Evolutionary conservation across 495 filamentous ascomycete species (phyloP), one percentile per base, ranked within the genome.

Genomic region (Penicillium parvum): DNA sequence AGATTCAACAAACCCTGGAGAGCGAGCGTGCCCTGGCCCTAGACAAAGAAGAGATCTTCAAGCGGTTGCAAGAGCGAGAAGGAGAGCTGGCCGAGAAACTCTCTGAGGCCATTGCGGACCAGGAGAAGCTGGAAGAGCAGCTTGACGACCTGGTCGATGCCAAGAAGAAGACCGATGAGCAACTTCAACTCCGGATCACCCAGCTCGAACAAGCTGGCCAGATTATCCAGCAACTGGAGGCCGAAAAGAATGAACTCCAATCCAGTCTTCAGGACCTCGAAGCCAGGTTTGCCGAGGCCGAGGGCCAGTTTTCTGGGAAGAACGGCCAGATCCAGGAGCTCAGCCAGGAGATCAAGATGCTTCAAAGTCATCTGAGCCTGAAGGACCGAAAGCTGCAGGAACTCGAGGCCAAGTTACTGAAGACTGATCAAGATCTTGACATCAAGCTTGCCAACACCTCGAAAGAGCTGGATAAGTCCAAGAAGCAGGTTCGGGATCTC

Each of bases 21-120:
- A 95, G 90, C 46, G 94, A 99, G 65, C 81, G 94, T 40, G 86
- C 90, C 15, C 71, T 99, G 20, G 94, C 94, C 0, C 71, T 99
- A 6, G 94, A 99, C 62, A 99, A 97, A 58, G 94, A 99, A 50
- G 92, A 97, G 48, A 97, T 99, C 26, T 96, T 96, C 71, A 92
- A 90, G 58, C 78, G 94, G 12, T 73, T 96, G n/a, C 91, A 96
- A 56, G 60, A 84, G 25, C 82, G 91, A 17, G 92, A 97, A 59
- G 79, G 82, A 3, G 90, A 96, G 55, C 74, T 99, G 0, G 83
- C 77, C 12, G 94, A 99, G 54, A 96, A 97, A 66, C 72, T 99
- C 15, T 77, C 88, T 9, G 92, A 83, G 22, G 90, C 92, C n/a
- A 76, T 96, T 34, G 85, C 95, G 12, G 94, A 99, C 50, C 92